phyloP scores from a whole-genome alignment of 139 green algal genomes.

The Chlorella sp. region DNA sequence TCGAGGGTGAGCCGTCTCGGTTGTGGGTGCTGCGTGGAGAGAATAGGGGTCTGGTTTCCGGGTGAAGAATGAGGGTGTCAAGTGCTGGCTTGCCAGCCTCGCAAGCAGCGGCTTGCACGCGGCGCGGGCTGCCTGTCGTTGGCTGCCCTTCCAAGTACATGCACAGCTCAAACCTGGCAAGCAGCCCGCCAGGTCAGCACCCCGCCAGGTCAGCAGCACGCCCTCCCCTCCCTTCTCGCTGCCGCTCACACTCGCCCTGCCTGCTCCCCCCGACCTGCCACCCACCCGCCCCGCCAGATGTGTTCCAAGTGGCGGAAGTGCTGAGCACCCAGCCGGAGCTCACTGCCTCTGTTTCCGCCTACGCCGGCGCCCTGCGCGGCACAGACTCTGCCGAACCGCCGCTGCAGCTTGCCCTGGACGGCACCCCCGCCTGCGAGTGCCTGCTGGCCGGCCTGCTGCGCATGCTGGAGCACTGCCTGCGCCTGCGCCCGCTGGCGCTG shows the following conservation, averaged over 20 bases:
- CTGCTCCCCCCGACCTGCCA: not conserved
- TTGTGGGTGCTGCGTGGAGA: not conserved
- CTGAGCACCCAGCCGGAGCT: constrained; percentile 34
- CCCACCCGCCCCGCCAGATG: constrained; percentile 8
- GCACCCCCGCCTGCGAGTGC: not conserved
- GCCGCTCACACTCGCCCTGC: not conserved
- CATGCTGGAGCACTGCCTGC: constrained; percentile 17
- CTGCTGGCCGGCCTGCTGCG: constrained; percentile 28
- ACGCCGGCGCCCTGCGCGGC: constrained; percentile 1
- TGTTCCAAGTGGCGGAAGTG: constrained; percentile 7
- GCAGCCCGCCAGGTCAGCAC: no score
- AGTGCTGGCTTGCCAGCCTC: not conserved
- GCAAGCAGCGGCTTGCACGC: not conserved
- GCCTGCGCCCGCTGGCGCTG: constrained; percentile 18
- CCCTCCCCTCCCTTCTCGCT: not conserved
- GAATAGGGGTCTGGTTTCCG: not conserved
- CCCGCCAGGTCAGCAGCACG: not conserved
- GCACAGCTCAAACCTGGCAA: no score
- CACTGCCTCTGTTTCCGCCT: constrained; percentile 20
- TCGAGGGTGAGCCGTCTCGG: not conserved
- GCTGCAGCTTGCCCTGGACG: constrained; percentile 25
- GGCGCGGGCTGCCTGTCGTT: no score
- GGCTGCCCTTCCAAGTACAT: no score
- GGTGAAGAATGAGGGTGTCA: no score
- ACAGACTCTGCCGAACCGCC: constrained; percentile 18